phyloP scores from a whole-genome alignment of 495 filamentous ascomycete species.

The Gamarada debralockiae region DNA sequence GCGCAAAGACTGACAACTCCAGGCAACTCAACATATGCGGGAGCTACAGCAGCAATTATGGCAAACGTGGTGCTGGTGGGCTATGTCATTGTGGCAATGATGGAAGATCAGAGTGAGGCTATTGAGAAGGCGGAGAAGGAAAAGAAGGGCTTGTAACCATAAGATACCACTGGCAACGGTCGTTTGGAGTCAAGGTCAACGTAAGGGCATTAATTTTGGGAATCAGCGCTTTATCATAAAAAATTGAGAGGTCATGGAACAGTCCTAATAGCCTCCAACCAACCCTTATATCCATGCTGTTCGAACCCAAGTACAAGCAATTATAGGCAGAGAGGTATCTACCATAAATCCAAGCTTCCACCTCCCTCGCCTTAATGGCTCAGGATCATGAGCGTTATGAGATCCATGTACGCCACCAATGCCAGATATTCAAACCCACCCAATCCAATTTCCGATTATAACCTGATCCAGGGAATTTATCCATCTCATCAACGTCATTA shows the following conservation, averaged over 20 bases:
- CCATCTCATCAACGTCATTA: slow-evolving; percentile 15
- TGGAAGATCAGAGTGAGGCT: slow-evolving; percentile 73
- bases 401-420: slow-evolving; percentile 15
- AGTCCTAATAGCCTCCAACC: background rate
- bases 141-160: slow-evolving; percentile 38
- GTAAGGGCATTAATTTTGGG: background rate
- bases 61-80: slow-evolving; percentile 89
- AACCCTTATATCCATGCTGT: slow-evolving; percentile 1
- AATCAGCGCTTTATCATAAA: background rate
- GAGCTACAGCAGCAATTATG: slow-evolving; percentile 76
- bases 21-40: slow-evolving; percentile 88
- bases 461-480: background rate
- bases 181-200: no score
- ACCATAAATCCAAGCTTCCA: background rate
- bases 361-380: background rate
- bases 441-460: slow-evolving; percentile 7
- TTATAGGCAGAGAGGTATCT: background rate
- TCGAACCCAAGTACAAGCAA: background rate
- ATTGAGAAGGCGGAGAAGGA: slow-evolving; percentile 35
- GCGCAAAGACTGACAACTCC: slow-evolving; percentile 8
- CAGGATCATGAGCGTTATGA: slow-evolving; percentile 1
- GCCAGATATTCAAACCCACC: slow-evolving; percentile 11
- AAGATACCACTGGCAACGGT: no score
- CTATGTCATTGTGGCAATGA: slow-evolving; percentile 89
- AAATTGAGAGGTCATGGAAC: background rate